A percentile compares a stretch with the other conserved stretches of the same genome.
Evolutionary conservation across 2,329 filamentous ascomycete species (phyloP).

Genomic region (Diaporthe sp.): DNA sequence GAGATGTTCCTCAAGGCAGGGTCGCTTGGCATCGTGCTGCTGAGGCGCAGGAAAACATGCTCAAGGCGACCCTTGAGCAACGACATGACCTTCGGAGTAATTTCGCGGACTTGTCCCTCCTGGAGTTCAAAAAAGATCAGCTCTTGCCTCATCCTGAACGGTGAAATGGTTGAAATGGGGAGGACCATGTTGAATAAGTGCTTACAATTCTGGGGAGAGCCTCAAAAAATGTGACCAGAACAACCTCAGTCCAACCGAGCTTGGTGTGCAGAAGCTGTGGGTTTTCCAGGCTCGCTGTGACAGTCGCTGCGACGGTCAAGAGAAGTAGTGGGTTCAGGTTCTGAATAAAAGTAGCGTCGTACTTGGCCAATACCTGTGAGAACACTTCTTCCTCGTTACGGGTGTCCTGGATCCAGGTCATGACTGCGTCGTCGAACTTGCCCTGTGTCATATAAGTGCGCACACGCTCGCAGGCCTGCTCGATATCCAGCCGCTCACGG

Average conservation of each 20-base stretch:
- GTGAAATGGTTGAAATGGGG: background rate
- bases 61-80: conserved; percentile 64
- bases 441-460: conserved; percentile 70
- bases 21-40: conserved; percentile 57
- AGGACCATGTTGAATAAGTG: conserved; percentile 36
- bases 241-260: conserved; percentile 69
- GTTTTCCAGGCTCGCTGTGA: conserved; percentile 68
- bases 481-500: conserved; percentile 64
- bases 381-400: conserved; percentile 69
- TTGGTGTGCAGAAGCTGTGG: conserved; percentile 62
- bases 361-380: conserved; percentile 62
- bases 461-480: conserved; percentile 67
- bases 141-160: background rate
- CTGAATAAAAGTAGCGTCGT: conserved; percentile 63
- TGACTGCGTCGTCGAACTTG: conserved; percentile 70
- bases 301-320: conserved; percentile 72
- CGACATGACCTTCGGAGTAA: conserved; percentile 67
- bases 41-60: conserved; percentile 62
- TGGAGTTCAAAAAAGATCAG: conserved; percentile 40
- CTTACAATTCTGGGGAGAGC: conserved; percentile 62
- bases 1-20: conserved; percentile 59
- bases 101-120: conserved; percentile 65
- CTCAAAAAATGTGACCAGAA: conserved; percentile 64
- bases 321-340: conserved; percentile 70
- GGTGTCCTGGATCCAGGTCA: conserved; percentile 74